These are phyloP conservation scores for Dillenia turbinata DNA, from an alignment of 164 flowering plant genomes.

Conservation along the genomic window DNA sequence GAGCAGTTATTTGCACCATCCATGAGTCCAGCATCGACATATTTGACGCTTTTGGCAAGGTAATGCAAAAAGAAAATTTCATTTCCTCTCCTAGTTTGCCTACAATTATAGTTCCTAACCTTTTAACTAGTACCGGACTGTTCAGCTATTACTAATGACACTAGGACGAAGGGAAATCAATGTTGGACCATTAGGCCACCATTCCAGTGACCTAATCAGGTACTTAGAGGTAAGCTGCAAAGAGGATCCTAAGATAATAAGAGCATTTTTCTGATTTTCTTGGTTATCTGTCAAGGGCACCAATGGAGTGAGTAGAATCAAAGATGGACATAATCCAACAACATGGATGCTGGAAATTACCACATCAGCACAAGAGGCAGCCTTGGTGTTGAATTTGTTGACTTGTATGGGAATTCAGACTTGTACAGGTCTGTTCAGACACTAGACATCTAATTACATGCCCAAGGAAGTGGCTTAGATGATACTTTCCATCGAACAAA, in stretches of 20 bases:
- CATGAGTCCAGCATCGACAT: constrained; percentile 39
- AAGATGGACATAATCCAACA: neutral
- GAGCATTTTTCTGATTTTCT: too few species aligned
- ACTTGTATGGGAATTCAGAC: neutral
- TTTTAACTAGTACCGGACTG: neutral
- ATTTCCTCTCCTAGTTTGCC: too few species aligned
- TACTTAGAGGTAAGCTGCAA: constrained; percentile 48
- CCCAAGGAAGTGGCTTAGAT: too few species aligned
- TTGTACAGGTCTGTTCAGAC: too few species aligned
- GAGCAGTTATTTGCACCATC: constrained; percentile 34
- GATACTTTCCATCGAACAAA: too few species aligned
- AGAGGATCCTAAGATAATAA: neutral
- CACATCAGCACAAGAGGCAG: neutral
- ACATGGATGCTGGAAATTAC: neutral
- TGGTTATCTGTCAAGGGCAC: neutral
- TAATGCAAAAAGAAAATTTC: neutral
- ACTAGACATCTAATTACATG: too few species aligned
- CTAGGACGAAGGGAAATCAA: constrained; percentile 61
- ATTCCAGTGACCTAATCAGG: constrained; percentile 38
- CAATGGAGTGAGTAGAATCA: neutral
- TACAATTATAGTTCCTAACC: too few species aligned
- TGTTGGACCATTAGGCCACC: constrained; percentile 47
- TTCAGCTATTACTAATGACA: constrained; percentile 51
- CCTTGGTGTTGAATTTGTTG: neutral
- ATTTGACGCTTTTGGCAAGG: constrained; percentile 31